phyloP scores from a whole-genome alignment of 352 stramenopile species.

The Pythium plurisporium region DNA sequence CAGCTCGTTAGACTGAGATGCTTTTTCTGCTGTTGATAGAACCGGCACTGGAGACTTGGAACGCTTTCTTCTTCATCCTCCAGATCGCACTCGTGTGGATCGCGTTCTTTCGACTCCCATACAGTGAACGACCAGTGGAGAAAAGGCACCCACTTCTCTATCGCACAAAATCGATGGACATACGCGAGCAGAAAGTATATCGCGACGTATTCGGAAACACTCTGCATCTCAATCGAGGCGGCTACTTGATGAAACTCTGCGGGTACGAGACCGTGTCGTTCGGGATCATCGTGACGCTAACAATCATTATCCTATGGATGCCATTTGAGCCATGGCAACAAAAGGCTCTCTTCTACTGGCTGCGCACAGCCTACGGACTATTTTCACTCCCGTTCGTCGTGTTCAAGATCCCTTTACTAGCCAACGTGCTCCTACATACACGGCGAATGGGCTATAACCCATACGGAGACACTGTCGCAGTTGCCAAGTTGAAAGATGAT shows the following conservation, averaged over 20 bases:
- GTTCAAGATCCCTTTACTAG: slow-evolving; percentile 84
- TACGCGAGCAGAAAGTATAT: slow-evolving; percentile 41
- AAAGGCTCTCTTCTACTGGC: slow-evolving; percentile 83
- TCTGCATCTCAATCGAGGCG: slow-evolving; percentile 70
- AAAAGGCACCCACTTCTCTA: slow-evolving; percentile 44
- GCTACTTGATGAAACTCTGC: slow-evolving; percentile 85
- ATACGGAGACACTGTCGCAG: slow-evolving; percentile 63
- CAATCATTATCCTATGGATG: slow-evolving; percentile 54
- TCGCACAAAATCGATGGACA: slow-evolving; percentile 44
- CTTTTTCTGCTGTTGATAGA: slow-evolving; percentile 21
- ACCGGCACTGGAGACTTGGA: slow-evolving; percentile 58
- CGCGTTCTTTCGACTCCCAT: slow-evolving; percentile 81
- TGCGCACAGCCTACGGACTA: slow-evolving; percentile 79
- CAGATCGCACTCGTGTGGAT: slow-evolving; percentile 83
- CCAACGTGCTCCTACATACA: slow-evolving; percentile 81
- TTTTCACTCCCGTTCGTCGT: slow-evolving; percentile 85
- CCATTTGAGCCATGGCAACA: slow-evolving; percentile 76
- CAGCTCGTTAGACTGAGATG: background rate
- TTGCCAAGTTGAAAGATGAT: slow-evolving; percentile 36
- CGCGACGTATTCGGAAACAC: slow-evolving; percentile 81
- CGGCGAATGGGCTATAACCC: slow-evolving; percentile 83
- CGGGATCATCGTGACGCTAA: slow-evolving; percentile 59
- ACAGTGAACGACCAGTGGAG: slow-evolving; percentile 65
- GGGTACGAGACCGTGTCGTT: slow-evolving; percentile 84
- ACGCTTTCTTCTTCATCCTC: slow-evolving; percentile 77